Conservation (phyloP, 2,329 filamentous ascomycete species). For the Pochonia chlamydosporia region DNA sequence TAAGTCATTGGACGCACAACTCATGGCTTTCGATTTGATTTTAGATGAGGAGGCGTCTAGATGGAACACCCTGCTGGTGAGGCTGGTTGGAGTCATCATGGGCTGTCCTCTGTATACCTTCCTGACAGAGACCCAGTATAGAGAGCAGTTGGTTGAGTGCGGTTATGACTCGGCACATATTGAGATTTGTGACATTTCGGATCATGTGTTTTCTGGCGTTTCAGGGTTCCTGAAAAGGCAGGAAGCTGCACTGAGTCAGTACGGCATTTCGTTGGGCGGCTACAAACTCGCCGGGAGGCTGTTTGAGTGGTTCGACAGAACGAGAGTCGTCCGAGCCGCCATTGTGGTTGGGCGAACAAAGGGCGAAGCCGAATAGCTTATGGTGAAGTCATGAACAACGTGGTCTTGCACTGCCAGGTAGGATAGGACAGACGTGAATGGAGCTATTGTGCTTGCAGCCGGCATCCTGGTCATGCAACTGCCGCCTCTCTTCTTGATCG, state of each 20-base stretch:
- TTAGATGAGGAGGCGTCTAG: constrained; percentile 24
- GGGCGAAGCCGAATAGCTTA: not conserved
- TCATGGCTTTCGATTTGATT: constrained; percentile 51
- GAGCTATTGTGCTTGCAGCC: no score
- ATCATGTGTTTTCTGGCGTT: constrained; percentile 45
- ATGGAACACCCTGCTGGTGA: constrained; percentile 26
- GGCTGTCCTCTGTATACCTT: constrained; percentile 44
- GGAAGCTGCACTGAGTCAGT: constrained; percentile 23
- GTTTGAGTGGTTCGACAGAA: constrained; percentile 32
- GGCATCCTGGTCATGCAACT: no score
- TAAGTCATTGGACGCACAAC: constrained; percentile 34
- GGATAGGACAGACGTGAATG: no score
- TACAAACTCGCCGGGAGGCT: constrained; percentile 30
- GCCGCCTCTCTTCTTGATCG: no score
- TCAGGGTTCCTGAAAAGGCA: constrained; percentile 35
- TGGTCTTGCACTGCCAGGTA: no score
- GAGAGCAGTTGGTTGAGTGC: constrained; percentile 33
- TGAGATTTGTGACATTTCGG: constrained; percentile 44
- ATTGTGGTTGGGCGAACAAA: constrained; percentile 25
- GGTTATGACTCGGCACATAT: constrained; percentile 40
- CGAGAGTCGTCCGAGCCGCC: constrained; percentile 26
- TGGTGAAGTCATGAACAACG: no score
- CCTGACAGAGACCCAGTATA: constrained; percentile 38
- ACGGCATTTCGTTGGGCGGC: constrained; percentile 27
- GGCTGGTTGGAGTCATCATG: constrained; percentile 39